Conservation (phyloP, 192 early-diverging fungal genomes). For the Entrophospora sp. region DNA sequence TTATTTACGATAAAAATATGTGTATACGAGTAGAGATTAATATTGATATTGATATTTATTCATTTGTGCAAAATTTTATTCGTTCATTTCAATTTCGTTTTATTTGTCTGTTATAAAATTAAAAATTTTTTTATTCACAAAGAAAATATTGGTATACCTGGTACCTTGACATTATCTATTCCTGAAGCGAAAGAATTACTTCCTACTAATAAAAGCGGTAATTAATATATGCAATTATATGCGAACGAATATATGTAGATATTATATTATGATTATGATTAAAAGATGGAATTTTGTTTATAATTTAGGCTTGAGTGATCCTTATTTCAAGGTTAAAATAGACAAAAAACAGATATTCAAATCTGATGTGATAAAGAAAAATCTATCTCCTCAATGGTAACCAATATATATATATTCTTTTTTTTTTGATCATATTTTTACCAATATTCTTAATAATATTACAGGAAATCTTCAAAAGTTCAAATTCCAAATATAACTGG, state of each 20-base stretch:
- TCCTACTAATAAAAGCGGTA: conserved; percentile 37
- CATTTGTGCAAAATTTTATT: background rate
- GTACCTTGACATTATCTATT: conserved; percentile 32
- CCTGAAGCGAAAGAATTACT: conserved; percentile 39
- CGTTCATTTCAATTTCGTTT: background rate
- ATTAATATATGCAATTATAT: conserved; percentile 1
- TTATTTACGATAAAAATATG: no score
- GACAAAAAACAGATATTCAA: conserved; percentile 56
- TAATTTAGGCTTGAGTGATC: conserved; percentile 53
- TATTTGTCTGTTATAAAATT: background rate
- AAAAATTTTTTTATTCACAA: background rate
- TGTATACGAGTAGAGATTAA: no score
- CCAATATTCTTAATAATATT: background rate
- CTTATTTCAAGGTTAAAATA: conserved; percentile 54
- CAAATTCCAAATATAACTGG: conserved; percentile 12
- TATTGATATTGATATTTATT: no score
- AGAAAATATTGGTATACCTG: conserved; percentile 24
- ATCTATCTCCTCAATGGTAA: conserved; percentile 57
- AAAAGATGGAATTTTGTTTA: conserved; percentile 21
- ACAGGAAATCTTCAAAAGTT: background rate
- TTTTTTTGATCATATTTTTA: conserved; percentile 6
- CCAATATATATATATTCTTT: no score
- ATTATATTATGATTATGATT: conserved; percentile 34
- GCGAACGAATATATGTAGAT: conserved; percentile 26
- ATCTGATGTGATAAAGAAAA: conserved; percentile 64